Evolutionary conservation across 2,329 filamentous ascomycete genomes (phyloP), one percentile per base, ranked within the genome.

Genomic region (Ophiosphaerella herpotricha): DNA sequence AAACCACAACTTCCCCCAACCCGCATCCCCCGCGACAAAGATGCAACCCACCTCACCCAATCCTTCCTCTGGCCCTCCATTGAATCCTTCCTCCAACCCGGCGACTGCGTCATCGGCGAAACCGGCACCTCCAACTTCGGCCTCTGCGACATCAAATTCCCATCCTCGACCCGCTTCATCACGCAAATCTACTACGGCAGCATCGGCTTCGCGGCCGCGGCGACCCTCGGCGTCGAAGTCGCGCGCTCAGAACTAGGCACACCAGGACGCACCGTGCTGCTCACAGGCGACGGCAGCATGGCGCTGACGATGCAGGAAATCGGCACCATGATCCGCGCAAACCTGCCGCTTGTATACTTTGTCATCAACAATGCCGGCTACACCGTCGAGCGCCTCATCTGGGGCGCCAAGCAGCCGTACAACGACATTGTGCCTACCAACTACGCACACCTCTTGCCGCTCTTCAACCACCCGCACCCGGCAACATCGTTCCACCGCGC

Each of bases 221-320:
- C 76, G 0, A 70, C 75, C 1, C 64, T 78, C 4, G 76, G 76
- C 12, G 66, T 67, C 1, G 75, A 75, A 21, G 48, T 76, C 0
- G 86, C 85, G 0, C 76, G 80, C 3, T 67, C 70, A 16, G 82
- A 85, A 48, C 62, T 78, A 11, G 51, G 61, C 40, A 26, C 35
- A 49, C 6, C 38, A 9, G 64, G 69, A 5, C 49, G 81, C 46
- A 82, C 83, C 0, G 76, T 86, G 8, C 70, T 86, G 1, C 77
- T 85, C 52, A 85, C 85, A 31, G 85, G 84, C 5, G 85, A 87
- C 44, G 85, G 85, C 3, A 85, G 83, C 54, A 79, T 88, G 50
- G 82, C 87, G 55, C 81, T 88, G 73, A 88, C 85, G 0, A 84
- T 80, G 0, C 86, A 89, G 63, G 85, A 87, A 55, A 73, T 89